Base-by-base conservation (phyloP, 1,284 basidiomycete genomes). In the Boletus smithii region DNA sequence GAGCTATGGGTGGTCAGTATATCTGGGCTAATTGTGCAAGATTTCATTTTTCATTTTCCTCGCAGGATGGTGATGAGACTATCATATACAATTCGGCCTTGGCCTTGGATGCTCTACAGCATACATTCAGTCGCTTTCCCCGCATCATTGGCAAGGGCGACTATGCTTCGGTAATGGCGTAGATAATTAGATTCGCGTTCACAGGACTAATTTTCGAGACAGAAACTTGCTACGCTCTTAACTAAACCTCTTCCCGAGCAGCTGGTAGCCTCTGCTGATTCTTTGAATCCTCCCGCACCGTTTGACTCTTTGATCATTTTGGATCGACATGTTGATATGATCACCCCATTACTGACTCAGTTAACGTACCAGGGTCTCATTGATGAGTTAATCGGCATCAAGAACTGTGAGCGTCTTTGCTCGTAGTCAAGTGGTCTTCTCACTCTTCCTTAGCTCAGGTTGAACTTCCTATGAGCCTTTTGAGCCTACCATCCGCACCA, bases 331-430 rank as follows among this genome's bases (percentile, higher is more conserved):
- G 84, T 91, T n/a, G 97, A 99, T 65, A 89, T 97, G 84, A 85
- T 97, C 44, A 97, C 95, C 0, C 94, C 95, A 1, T 76, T 99
- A 45, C 83, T 95, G 38, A 99, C 95, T 1, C 95, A 99, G 62
- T 73, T 99, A 46, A 99, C 97, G 0, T 99, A 98, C 61, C 88
- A 97, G 65, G 97, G 97, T 14, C 83, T 99, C 35, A 77, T 98
- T n/a, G 95, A 99, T 61, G 97, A 99, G 65, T 73, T 93, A 34
- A 74, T 97, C 37, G 91, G 91, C 1, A 87, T 99, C 53, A 87
- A 80, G 67, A 92, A 97, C 59, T 88, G 94, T 91, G 55, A 46
- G 85, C 67, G 29, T 43, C 20, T 47, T 8, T 42, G 4, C 30
- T 39, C 33, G 23, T 44, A 37, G 40, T 42, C 33, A 5, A 31